A percentile compares a stretch with the other conserved stretches of the same genome.
Conservation (phyloP, 352 stramenopile genomes). For the Phytophthora pluvialis region DNA sequence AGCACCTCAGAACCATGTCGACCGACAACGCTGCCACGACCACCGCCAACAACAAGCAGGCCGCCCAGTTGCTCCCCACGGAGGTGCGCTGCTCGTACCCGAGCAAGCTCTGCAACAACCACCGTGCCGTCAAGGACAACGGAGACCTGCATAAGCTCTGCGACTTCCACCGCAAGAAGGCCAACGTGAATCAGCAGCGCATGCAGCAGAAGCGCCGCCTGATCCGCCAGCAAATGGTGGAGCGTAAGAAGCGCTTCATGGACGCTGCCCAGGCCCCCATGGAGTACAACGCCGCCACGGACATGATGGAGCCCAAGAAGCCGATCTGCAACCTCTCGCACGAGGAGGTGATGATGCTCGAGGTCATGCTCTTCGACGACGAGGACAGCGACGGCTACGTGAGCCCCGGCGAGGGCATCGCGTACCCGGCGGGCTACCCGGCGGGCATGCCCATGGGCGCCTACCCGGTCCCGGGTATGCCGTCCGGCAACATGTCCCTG, state of each 20-base stretch:
- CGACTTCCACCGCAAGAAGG: constrained; percentile 69
- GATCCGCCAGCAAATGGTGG: constrained; percentile 53
- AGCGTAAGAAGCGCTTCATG: constrained; percentile 59
- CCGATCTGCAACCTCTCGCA: constrained; percentile 53
- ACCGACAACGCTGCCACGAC: constrained; percentile 25
- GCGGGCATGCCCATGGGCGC: constrained; percentile 18
- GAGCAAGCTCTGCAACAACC: constrained; percentile 71
- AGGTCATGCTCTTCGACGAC: constrained; percentile 52
- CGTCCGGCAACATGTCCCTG: constrained; percentile 37
- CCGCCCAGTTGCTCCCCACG: constrained; percentile 36
- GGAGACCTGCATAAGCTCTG: constrained; percentile 79
- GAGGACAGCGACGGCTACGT: constrained; percentile 33
- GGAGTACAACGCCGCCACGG: constrained; percentile 34
- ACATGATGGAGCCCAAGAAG: constrained; percentile 43
- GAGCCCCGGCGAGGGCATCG: constrained; percentile 17
- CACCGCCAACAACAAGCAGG: constrained; percentile 20
- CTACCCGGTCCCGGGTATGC: constrained; percentile 25
- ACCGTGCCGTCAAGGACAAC: constrained; percentile 74
- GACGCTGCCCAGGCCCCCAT: constrained; percentile 43
- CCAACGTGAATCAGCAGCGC: constrained; percentile 81
- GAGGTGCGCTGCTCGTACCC: constrained; percentile 76
- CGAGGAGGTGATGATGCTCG: constrained; percentile 53
- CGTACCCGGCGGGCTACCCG: constrained; percentile 13
- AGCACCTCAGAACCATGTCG: constrained; percentile 18
- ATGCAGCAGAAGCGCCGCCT: constrained; percentile 63